Base-by-base conservation (phyloP, 2,329 filamentous ascomycete genomes). In the Gaeumannomyces tritici region DNA sequence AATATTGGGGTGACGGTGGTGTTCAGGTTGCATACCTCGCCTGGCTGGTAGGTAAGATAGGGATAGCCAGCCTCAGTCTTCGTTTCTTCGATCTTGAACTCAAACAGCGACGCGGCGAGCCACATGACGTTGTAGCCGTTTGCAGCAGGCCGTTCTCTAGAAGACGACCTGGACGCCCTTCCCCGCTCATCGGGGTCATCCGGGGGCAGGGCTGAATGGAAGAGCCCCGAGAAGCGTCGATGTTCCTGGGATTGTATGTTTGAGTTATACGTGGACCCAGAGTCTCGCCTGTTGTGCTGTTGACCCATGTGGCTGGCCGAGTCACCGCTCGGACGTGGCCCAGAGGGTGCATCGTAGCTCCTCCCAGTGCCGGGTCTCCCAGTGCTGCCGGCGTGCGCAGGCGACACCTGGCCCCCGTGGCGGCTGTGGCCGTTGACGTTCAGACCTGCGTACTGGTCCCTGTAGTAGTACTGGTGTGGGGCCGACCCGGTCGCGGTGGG, bases 71-170 rank as follows among this genome's bases (percentile, higher is more conserved):
- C 93, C 76, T 98, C 95, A 63, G 90, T 87, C 69, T 96, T 91
- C 29, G 92, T 90, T 28, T 90, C 91, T 71, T 93, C 90, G 71
- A 98, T 98, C 70, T 96, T 96, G 77, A 98, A 99, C 73, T 98
- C 93, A 72, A 96, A 98, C 35, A 98, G 83, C 69, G 91, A 96
- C 26, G 93, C 95, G 18, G 93, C 95, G 24, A 97, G 81, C 81
- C 96, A 99, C 57, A 98, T 79, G 9, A 96, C 85, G 63, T 88
- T 89, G 66, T 88, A 89, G 27, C 85, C 81, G 60, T 83, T 79
- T 29, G 77, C 75, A n/a, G 75, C 78, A 61, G 78, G 79, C 57
- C 83, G 79, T 67, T 87, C 84, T n/a, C 80, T 77, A 18, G 83
- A 86, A 5, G 84, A 86, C 33, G 82, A 82, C 62, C 83, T 77